These are phyloP conservation scores for Hypoxylon sp. DNA, from an alignment of 2,329 filamentous ascomycete species.

Conservation along the genomic window DNA sequence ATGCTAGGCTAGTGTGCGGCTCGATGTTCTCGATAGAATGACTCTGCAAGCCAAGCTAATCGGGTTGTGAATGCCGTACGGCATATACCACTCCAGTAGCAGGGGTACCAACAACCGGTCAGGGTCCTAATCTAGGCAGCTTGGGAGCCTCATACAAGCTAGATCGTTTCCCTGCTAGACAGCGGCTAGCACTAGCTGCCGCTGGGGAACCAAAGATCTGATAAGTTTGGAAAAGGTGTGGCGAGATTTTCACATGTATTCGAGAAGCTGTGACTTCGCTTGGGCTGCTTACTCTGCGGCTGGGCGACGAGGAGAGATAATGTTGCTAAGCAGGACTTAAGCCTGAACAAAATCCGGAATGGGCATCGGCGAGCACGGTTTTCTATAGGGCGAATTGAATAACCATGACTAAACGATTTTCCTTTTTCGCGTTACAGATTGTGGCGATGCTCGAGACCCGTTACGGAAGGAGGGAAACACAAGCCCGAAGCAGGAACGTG, in stretches of 20 bases:
- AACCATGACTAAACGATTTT: slow-evolving; percentile 26
- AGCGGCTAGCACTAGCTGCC: slow-evolving; percentile 35
- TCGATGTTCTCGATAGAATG: slow-evolving; percentile 4
- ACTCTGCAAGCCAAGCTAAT: neutral
- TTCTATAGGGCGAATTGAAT: slow-evolving; percentile 23
- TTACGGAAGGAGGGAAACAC: slow-evolving; percentile 40
- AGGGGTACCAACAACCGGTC: slow-evolving; percentile 5
- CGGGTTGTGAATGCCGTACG: slow-evolving; percentile 18
- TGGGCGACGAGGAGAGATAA: slow-evolving; percentile 19
- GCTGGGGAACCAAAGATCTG: slow-evolving; percentile 28
- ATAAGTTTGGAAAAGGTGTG: slow-evolving; percentile 17
- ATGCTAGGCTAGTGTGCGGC: neutral
- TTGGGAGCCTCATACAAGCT: slow-evolving; percentile 33
- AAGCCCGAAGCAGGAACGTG: slow-evolving; percentile 12
- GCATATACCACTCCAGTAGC: slow-evolving; percentile 11
- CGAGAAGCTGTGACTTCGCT: slow-evolving; percentile 19
- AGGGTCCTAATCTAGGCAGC: slow-evolving; percentile 5
- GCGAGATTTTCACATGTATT: slow-evolving; percentile 27
- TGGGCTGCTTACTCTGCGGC: slow-evolving; percentile 37
- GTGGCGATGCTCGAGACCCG: slow-evolving; percentile 36
- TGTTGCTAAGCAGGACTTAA: slow-evolving; percentile 9
- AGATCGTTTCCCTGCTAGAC: slow-evolving; percentile 14
- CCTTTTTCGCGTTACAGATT: slow-evolving; percentile 19
- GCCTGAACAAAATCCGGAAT: slow-evolving; percentile 14
- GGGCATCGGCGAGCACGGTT: neutral